phyloP scores from a whole-genome alignment of 2,329 filamentous ascomycete genomes.

The Fusarium siculi region DNA sequence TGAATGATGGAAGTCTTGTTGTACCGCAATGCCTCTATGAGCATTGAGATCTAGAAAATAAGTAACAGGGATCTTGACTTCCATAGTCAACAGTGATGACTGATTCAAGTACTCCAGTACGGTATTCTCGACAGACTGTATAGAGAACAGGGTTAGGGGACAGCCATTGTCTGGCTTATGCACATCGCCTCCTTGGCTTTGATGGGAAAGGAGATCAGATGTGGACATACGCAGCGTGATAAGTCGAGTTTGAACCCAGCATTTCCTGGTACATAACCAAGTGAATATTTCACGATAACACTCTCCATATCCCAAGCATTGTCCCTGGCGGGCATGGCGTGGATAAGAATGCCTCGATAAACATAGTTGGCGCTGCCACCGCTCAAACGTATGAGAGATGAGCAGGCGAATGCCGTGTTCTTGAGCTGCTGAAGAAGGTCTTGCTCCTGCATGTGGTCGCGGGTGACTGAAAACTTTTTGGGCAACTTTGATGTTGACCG shows the following conservation, averaged over 20 bases:
- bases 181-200: not conserved
- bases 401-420: not conserved
- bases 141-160: too few relatives aligned
- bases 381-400: not conserved
- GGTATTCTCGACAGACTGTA: not conserved
- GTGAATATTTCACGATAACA: not conserved
- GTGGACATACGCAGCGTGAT: not conserved
- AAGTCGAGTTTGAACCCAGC: not conserved
- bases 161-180: not conserved
- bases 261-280: not conserved
- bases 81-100: not conserved
- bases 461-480: fast-evolving
- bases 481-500: not conserved
- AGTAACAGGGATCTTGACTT: not conserved
- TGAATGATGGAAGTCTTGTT: not conserved
- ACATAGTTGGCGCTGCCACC: not conserved
- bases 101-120: not conserved
- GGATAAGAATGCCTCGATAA: not conserved
- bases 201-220: not conserved
- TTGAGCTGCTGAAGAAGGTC: not conserved
- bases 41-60: not conserved
- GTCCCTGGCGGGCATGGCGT: not conserved
- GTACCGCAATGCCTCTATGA: not conserved
- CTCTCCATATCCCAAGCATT: not conserved
- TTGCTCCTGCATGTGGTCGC: not conserved